Percentiles rank a stretch among this genome's conserved stretches.
Conservation (phyloP, 1,284 basidiomycete species). For the Coniophora puteana region DNA sequence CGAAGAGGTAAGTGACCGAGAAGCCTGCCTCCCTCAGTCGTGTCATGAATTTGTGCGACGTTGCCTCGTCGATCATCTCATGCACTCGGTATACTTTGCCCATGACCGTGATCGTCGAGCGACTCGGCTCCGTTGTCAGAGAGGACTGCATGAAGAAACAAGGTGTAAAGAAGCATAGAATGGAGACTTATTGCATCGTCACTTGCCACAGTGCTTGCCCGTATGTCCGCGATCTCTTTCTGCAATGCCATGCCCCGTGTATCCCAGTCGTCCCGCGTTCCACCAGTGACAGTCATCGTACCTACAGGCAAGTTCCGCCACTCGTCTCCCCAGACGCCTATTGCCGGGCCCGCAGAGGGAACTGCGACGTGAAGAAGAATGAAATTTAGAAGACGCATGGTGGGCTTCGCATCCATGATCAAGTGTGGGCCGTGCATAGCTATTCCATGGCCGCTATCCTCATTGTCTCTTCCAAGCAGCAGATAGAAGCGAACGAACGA, state of each 20-base stretch:
- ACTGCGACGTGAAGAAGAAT: slow-evolving; percentile 8
- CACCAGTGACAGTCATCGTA: slow-evolving; percentile 12
- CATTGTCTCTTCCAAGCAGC: too few species aligned
- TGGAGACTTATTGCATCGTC: too few species aligned
- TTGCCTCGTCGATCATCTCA: not conserved
- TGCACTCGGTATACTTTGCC: too few species aligned
- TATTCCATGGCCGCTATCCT: too few species aligned
- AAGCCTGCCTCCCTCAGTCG: not conserved
- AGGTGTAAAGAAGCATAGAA: too few species aligned
- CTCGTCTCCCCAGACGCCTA: slow-evolving; percentile 8
- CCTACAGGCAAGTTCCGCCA: slow-evolving; percentile 12
- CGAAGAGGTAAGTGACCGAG: not conserved
- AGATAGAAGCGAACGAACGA: too few species aligned
- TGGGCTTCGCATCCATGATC: slow-evolving; percentile 13
- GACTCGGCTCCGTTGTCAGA: too few species aligned
- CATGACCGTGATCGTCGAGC: too few species aligned
- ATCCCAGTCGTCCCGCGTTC: slow-evolving; percentile 11
- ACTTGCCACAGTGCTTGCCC: too few species aligned
- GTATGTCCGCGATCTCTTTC: not conserved
- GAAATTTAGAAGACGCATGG: slow-evolving; percentile 8
- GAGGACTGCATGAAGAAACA: too few species aligned
- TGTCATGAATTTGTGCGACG: not conserved
- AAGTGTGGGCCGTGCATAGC: slow-evolving; percentile 13
- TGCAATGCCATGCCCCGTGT: slow-evolving; percentile 5
- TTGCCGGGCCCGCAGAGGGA: not conserved